These are phyloP conservation scores for Dactylellina haptotyla DNA, from an alignment of 2,329 filamentous ascomycete genomes.

Conservation along the genomic window DNA sequence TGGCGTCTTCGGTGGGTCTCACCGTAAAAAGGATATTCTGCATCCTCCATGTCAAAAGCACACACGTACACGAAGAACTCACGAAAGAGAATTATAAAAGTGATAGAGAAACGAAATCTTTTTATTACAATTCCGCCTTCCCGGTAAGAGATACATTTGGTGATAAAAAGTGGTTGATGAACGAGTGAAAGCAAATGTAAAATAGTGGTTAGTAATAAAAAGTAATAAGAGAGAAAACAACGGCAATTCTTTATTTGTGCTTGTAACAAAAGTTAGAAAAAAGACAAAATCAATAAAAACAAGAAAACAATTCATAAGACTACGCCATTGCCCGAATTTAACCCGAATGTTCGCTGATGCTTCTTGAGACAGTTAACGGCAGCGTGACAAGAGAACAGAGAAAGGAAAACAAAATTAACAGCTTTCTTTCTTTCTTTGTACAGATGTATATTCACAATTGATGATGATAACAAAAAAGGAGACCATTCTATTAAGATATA, in stretches of 20 bases:
- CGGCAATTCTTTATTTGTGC: conserved; percentile 50
- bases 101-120: no score
- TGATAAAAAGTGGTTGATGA: conserved; percentile 3
- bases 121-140: conserved; percentile 5
- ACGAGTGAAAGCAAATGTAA: conserved; percentile 15
- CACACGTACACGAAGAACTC: no score
- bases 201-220: no score
- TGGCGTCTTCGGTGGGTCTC: no score
- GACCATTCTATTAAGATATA: conserved; percentile 3
- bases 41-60: no score
- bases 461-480: neutral
- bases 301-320: conserved; percentile 46
- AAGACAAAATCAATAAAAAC: conserved; percentile 6
- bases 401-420: conserved; percentile 5
- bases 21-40: no score
- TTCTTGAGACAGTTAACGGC: conserved; percentile 49
- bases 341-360: conserved; percentile 52
- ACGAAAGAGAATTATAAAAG: no score
- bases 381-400: conserved; percentile 39
- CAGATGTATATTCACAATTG: conserved; percentile 43
- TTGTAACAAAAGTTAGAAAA: conserved; percentile 4
- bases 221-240: conserved; percentile 18
- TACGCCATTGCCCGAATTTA: conserved; percentile 53
- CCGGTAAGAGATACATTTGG: conserved; percentile 9
- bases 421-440: conserved; percentile 43